These are phyloP conservation scores for Trametes maxima DNA, from an alignment of 768 basidiomycete species.

Conservation along the genomic window DNA sequence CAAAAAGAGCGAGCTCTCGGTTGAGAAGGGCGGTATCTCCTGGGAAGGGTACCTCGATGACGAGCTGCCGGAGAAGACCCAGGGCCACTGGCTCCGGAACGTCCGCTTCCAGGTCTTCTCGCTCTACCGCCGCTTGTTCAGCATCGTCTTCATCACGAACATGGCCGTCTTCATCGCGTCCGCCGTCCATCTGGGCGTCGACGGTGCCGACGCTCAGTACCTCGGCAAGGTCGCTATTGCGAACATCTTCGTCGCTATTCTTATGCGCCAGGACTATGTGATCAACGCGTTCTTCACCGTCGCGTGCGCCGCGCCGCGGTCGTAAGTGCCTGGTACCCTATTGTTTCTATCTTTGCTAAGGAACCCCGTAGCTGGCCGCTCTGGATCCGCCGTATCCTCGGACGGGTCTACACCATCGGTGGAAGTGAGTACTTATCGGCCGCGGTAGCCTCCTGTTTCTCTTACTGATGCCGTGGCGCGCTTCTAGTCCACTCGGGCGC, in stretches of 20 bases:
- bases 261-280: slow-evolving; percentile 50
- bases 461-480: background rate
- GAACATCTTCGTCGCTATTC: slow-evolving; percentile 46
- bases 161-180: slow-evolving; percentile 47
- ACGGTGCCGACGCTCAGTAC: slow-evolving; percentile 33
- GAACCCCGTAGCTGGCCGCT: slow-evolving; percentile 48
- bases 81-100: slow-evolving; percentile 47
- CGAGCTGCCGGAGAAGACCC: slow-evolving; percentile 48
- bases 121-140: slow-evolving; percentile 55
- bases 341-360: slow-evolving; percentile 1
- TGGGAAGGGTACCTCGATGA: slow-evolving; percentile 57
- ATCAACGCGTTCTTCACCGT: slow-evolving; percentile 55
- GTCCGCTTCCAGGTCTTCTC: slow-evolving; percentile 54
- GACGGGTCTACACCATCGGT: slow-evolving; percentile 57
- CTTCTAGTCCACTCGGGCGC: slow-evolving; percentile 49
- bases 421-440: slow-evolving; percentile 37
- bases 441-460: background rate
- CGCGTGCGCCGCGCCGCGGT: slow-evolving; percentile 48
- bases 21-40: slow-evolving; percentile 24
- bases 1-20: slow-evolving; percentile 19
- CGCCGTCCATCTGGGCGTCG: slow-evolving; percentile 37
- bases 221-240: slow-evolving; percentile 40
- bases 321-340: slow-evolving; percentile 38
- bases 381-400: slow-evolving; percentile 50
- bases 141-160: slow-evolving; percentile 51